Evolutionary conservation across 352 stramenopile genomes (phyloP).

Genomic region (Pythium folliculosum): DNA sequence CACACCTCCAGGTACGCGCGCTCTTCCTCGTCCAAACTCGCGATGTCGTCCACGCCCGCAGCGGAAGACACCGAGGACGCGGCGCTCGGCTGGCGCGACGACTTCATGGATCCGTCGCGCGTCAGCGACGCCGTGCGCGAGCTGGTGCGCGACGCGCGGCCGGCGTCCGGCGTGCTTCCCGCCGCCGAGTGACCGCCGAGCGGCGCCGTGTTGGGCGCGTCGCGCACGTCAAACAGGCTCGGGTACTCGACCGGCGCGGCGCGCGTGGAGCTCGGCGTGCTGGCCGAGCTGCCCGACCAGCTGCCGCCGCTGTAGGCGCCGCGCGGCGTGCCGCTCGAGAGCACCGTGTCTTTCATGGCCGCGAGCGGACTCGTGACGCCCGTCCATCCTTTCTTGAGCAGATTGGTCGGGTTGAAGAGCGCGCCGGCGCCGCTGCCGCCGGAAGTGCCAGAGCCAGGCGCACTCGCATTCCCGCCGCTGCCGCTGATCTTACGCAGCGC

Average conservation of each 20-base stretch:
- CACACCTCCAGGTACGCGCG: constrained; percentile 63
- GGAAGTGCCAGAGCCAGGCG: neutral
- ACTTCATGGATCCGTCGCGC: constrained; percentile 6
- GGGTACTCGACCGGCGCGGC: constrained; percentile 63
- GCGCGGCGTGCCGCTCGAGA: constrained; percentile 47
- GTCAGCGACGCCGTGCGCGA: constrained; percentile 16
- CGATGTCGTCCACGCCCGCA: constrained; percentile 26
- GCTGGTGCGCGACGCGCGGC: constrained; percentile 11
- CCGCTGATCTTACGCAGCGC: constrained; percentile 27
- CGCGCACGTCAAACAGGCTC: constrained; percentile 67
- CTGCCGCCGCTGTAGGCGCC: constrained; percentile 11
- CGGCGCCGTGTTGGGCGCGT: constrained; percentile 47
- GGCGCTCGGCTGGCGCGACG: neutral
- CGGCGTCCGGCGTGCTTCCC: neutral
- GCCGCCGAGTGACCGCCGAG: constrained; percentile 2
- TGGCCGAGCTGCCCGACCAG: constrained; percentile 7
- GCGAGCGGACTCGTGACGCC: constrained; percentile 63
- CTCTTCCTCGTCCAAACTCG: constrained; percentile 58
- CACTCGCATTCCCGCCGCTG: neutral
- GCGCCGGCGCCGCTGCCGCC: constrained; percentile 28
- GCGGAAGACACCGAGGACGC: constrained; percentile 7
- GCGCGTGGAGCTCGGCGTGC: neutral
- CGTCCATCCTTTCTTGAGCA: constrained; percentile 71
- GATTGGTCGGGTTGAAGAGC: constrained; percentile 54
- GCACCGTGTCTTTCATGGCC: constrained; percentile 66